Conservation (phyloP, 2,329 filamentous ascomycete species). For the Cadophora sp. region DNA sequence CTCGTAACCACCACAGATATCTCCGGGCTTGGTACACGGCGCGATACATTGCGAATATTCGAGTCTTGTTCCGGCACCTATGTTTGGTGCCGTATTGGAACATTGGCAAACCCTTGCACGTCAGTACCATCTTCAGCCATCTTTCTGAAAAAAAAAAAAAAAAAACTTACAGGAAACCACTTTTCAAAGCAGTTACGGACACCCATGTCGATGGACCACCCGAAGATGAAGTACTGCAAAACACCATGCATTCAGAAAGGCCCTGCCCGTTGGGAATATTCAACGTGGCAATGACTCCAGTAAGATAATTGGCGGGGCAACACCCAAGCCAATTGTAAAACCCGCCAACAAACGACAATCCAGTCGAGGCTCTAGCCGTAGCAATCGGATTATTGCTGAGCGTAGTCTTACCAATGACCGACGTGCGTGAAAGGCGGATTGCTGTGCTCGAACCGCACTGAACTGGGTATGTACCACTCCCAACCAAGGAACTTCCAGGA, state of each 20-base stretch:
- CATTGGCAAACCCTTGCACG: background rate
- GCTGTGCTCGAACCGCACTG: background rate
- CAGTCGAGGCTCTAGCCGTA: background rate
- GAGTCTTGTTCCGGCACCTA: background rate
- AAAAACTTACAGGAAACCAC: background rate
- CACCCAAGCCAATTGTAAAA: background rate
- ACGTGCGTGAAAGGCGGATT: background rate
- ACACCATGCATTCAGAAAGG: background rate
- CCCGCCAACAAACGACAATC: background rate
- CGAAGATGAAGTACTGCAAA: background rate
- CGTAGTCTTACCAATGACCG: background rate
- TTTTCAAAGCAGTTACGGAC: background rate
- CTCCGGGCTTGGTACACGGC: background rate
- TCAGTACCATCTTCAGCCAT: background rate
- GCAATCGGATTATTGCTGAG: background rate
- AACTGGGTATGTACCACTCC: slow-evolving; percentile 2
- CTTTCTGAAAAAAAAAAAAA: no score
- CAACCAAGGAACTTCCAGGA: slow-evolving; percentile 4
- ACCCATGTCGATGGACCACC: background rate
- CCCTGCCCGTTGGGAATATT: background rate
- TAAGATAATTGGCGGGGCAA: background rate
- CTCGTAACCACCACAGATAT: slow-evolving; percentile 1
- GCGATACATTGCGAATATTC: background rate
- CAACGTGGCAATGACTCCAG: background rate
- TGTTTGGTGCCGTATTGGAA: background rate